Evolutionary conservation across 2,329 filamentous ascomycete species (phyloP).

Genomic region (Aspergillus texensis): DNA sequence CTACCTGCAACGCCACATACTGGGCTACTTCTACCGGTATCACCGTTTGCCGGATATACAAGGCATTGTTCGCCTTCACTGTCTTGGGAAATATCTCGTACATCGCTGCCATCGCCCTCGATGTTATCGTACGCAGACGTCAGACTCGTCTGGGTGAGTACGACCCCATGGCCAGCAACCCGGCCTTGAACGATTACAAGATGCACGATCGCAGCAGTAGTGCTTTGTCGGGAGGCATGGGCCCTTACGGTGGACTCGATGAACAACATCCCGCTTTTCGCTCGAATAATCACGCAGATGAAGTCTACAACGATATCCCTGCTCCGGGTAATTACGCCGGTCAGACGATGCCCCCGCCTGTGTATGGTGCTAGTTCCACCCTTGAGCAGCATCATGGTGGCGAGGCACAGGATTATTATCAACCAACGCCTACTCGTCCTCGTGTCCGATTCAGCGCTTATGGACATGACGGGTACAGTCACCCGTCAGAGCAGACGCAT

Average conservation of each 20-base stretch:
- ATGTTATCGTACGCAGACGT: constrained; percentile 52
- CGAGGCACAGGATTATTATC: constrained; percentile 33
- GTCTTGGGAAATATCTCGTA: constrained; percentile 52
- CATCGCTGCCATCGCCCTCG: constrained; percentile 52
- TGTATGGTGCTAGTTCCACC: constrained; percentile 6
- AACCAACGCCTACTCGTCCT: constrained; percentile 24
- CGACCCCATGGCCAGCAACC: constrained; percentile 44
- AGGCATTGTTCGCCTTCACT: constrained; percentile 61
- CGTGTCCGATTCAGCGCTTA: constrained; percentile 26
- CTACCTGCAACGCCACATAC: constrained; percentile 52
- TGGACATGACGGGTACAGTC: constrained; percentile 28
- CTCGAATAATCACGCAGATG: constrained; percentile 3
- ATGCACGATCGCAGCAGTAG: constrained; percentile 30
- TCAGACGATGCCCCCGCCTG: constrained; percentile 6
- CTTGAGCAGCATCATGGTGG: constrained; percentile 27
- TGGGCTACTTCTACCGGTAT: constrained; percentile 60
- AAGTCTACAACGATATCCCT: constrained; percentile 8
- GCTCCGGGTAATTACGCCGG: constrained; percentile 6
- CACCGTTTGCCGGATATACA: constrained; percentile 61
- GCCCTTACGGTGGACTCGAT: constrained; percentile 15
- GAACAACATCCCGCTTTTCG: constrained; percentile 5
- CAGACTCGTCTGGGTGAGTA: constrained; percentile 53
- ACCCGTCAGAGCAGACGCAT: constrained; percentile 34
- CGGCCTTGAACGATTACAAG: constrained; percentile 40
- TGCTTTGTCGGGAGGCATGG: constrained; percentile 14